A percentile compares a stretch with the other conserved stretches of the same genome.
phyloP scores from a whole-genome alignment of 2,329 filamentous ascomycete genomes.

The Parastagonospora avenae region DNA sequence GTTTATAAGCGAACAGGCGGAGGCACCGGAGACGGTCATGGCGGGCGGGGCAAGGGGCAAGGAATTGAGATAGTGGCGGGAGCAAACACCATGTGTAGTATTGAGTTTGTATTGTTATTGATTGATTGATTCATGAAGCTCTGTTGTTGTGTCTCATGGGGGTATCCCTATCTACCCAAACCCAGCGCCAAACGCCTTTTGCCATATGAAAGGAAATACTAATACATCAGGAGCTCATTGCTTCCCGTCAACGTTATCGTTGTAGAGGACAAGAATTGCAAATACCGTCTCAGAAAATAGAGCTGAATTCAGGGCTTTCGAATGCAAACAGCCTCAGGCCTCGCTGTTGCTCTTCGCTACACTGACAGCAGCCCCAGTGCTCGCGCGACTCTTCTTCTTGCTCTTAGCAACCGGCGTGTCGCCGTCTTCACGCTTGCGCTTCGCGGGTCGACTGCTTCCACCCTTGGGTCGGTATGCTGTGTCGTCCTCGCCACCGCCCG shows the following conservation, averaged over 20 bases:
- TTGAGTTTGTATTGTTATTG: neutral
- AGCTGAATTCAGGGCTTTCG: too few species aligned
- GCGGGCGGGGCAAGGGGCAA: conserved; percentile 21
- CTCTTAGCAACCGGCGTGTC: conserved; percentile 33
- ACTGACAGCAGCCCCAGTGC: conserved; percentile 17
- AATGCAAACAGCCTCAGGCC: too few species aligned
- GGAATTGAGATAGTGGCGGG: conserved; percentile 3
- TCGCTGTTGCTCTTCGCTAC: too few species aligned
- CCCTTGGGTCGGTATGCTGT: conserved; percentile 56
- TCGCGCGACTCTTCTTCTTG: conserved; percentile 42
- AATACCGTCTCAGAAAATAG: too few species aligned
- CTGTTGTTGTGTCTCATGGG: neutral
- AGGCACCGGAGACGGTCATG: conserved; percentile 22
- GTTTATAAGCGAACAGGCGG: conserved; percentile 9
- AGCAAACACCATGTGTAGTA: neutral
- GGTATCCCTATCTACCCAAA: neutral
- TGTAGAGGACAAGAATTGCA: too few species aligned
- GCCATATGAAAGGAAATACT: neutral
- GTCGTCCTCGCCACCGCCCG: conserved; percentile 48
- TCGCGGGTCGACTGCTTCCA: conserved; percentile 49
- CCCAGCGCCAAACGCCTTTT: conserved; percentile 3
- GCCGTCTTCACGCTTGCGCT: conserved; percentile 51
- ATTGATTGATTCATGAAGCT: neutral
- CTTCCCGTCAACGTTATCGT: neutral
- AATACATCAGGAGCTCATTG: neutral